phyloP scores from a whole-genome alignment of 495 filamentous ascomycete genomes.

The Podospora pseudoanserina region DNA sequence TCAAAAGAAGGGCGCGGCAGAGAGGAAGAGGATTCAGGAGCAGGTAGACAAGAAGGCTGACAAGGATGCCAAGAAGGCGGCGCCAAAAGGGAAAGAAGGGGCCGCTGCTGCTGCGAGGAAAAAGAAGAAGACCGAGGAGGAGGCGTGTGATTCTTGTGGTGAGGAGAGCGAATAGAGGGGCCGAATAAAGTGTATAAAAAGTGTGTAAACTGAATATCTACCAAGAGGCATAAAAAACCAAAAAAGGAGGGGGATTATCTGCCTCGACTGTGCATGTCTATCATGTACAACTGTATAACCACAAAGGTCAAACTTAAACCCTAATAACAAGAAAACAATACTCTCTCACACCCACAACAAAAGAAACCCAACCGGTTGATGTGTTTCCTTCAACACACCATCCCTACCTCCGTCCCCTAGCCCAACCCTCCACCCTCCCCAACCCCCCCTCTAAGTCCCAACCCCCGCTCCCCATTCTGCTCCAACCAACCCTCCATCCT shows the following conservation, averaged over 20 bases:
- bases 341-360: neutral
- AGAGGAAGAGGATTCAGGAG: constrained; percentile 70
- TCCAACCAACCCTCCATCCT: constrained; percentile 84
- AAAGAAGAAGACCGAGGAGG: constrained; percentile 36
- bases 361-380: neutral
- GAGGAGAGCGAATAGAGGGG: constrained; percentile 28
- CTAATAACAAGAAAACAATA: constrained; percentile 14
- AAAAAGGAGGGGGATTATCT: neutral
- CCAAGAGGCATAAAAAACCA: neutral
- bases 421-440: constrained; percentile 61
- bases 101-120: constrained; percentile 29
- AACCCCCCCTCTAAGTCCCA: constrained; percentile 68
- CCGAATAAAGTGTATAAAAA: neutral
- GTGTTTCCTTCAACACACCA: neutral
- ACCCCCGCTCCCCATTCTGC: constrained; percentile 74
- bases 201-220: neutral
- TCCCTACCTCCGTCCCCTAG: constrained; percentile 28
- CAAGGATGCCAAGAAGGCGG: constrained; percentile 52
- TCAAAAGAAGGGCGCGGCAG: constrained; percentile 58
- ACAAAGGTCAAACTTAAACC: neutral
- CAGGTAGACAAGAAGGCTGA: constrained; percentile 61
- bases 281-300: neutral
- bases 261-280: neutral
- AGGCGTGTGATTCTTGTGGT: constrained; percentile 22
- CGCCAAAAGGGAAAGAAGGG: constrained; percentile 23